Percentiles rank a stretch among this genome's conserved stretches.
Evolutionary conservation across 2,329 filamentous ascomycete genomes (phyloP).

Genomic region (Dothideomycetes sp.): DNA sequence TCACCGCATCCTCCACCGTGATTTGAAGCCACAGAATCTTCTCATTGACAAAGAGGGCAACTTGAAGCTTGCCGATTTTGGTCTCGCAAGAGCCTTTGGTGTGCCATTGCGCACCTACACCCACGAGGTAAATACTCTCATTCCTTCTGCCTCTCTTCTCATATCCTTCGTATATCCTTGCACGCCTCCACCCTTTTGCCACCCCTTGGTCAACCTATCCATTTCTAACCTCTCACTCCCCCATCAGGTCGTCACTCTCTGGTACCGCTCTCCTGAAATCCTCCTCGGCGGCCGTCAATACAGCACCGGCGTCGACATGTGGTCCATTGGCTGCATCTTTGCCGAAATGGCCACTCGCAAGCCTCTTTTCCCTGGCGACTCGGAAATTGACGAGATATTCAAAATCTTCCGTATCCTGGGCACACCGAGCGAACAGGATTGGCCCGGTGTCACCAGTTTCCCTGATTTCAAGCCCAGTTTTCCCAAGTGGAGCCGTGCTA

Average conservation of each 20-base stretch:
- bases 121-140: constrained; percentile 57
- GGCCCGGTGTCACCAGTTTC: constrained; percentile 90
- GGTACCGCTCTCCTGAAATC: constrained; percentile 88
- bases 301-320: constrained; percentile 91
- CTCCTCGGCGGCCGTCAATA: constrained; percentile 84
- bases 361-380: constrained; percentile 84
- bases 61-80: constrained; percentile 89
- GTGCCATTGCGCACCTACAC: constrained; percentile 86
- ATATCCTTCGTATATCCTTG: too few species aligned
- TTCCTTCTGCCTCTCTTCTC: not conserved
- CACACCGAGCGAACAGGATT: constrained; percentile 69
- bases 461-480: constrained; percentile 89
- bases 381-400: constrained; percentile 89
- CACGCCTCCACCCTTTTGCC: too few species aligned
- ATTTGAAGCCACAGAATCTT: constrained; percentile 92
- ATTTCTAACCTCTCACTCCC: too few species aligned
- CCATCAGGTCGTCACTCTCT: constrained; percentile 81
- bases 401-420: constrained; percentile 79
- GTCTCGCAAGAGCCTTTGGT: constrained; percentile 82
- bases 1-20: constrained; percentile 92
- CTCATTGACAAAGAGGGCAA: constrained; percentile 88
- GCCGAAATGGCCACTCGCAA: constrained; percentile 94
- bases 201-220: too few species aligned
- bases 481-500: constrained; percentile 76
- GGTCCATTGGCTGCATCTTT: constrained; percentile 89